phyloP scores from a whole-genome alignment of 148 eudicot genomes.

The Spergularia marina region DNA sequence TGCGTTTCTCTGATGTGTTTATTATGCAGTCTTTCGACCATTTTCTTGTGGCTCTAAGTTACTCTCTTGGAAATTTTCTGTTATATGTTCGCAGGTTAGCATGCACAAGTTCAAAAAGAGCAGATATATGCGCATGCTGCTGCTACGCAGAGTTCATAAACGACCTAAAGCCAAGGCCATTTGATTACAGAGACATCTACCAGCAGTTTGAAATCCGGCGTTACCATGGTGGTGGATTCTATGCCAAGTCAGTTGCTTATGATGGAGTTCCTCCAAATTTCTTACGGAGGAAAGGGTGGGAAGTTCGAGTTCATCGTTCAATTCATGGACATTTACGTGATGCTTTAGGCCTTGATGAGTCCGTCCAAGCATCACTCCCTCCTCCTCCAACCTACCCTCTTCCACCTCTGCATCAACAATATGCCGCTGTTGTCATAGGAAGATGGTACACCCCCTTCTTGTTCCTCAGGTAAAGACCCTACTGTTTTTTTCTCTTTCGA shows the following conservation, averaged over 20 bases:
- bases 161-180: constrained; percentile 48
- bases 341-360: constrained; percentile 46
- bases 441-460: constrained; percentile 60
- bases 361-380: constrained; percentile 37
- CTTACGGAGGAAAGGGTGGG: constrained; percentile 68
- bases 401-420: constrained; percentile 32
- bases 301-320: constrained; percentile 37
- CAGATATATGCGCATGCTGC: constrained; percentile 57
- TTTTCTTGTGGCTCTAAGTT: neutral
- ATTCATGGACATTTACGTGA: constrained; percentile 32
- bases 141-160: constrained; percentile 39
- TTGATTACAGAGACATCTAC: constrained; percentile 67
- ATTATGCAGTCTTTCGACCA: neutral
- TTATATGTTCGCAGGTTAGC: constrained; percentile 46
- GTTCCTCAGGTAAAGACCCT: constrained; percentile 33
- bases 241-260: constrained; percentile 60
- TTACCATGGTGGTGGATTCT: constrained; percentile 59
- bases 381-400: constrained; percentile 30
- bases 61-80: neutral
- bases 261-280: constrained; percentile 78
- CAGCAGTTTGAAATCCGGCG: constrained; percentile 71
- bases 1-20: no score
- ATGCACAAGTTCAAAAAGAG: constrained; percentile 53
- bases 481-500: no score
- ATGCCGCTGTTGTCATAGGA: constrained; percentile 36